A percentile compares a stretch with the other conserved stretches of the same genome.
These are phyloP conservation scores for Poa annua DNA, from an alignment of 176 grass and related monocot species.

Conservation along the genomic window DNA sequence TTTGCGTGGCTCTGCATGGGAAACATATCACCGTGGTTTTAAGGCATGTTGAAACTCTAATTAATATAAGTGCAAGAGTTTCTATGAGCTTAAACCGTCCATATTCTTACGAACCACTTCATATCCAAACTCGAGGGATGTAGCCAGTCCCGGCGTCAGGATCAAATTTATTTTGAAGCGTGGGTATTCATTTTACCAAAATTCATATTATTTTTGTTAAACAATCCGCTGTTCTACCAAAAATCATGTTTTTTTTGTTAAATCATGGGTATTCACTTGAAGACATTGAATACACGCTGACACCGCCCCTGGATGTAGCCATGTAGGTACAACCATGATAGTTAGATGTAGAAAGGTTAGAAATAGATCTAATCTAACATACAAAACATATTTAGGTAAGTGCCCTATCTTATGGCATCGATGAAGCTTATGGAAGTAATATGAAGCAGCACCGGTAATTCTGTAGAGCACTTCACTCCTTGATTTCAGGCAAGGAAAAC, in stretches of 20 bases:
- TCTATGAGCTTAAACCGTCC: not conserved
- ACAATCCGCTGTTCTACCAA: too few species aligned
- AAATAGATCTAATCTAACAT: not conserved
- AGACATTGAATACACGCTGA: too few species aligned
- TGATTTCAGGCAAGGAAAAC: constrained; percentile 38
- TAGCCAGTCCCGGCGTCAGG: too few species aligned
- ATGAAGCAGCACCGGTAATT: constrained; percentile 7
- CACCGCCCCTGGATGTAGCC: too few species aligned
- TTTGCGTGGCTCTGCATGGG: not conserved
- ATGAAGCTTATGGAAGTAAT: not conserved
- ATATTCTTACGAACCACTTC: not conserved
- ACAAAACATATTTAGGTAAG: not conserved
- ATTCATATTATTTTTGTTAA: too few species aligned
- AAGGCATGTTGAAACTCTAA: not conserved
- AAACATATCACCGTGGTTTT: not conserved
- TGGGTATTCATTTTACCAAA: too few species aligned
- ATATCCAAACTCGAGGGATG: not conserved
- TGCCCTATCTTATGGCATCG: not conserved
- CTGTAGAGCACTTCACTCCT: not conserved
- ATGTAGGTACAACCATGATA: not conserved
- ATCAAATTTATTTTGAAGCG: too few species aligned
- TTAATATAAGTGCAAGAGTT: not conserved
- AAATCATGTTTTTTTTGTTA: too few species aligned
- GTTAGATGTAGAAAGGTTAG: not conserved
- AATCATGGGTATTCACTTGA: too few species aligned